These are phyloP conservation scores for Alternaria consortialis DNA, from an alignment of 2,329 filamentous ascomycete species.

Conservation along the genomic window DNA sequence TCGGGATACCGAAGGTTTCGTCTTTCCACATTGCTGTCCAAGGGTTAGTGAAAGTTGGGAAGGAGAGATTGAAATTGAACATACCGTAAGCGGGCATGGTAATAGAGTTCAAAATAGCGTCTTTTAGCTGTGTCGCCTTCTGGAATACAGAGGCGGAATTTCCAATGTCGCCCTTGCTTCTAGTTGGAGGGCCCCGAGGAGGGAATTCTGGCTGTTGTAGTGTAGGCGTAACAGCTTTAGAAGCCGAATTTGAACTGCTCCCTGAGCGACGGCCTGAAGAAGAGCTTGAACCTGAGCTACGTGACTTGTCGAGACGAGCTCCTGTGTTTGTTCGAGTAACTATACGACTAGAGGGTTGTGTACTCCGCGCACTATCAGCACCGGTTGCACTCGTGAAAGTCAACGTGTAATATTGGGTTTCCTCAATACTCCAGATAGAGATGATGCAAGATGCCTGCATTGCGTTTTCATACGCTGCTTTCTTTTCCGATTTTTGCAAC, in stretches of 20 bases:
- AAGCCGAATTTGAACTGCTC: slow-evolving; percentile 45
- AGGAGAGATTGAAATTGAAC: slow-evolving; percentile 6
- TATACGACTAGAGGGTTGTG: slow-evolving; percentile 48
- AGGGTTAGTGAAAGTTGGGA: background rate
- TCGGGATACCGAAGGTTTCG: slow-evolving; percentile 76
- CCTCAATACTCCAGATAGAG: slow-evolving; percentile 75
- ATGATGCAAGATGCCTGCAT: slow-evolving; percentile 78
- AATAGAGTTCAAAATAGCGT: slow-evolving; percentile 78
- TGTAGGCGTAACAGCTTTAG: slow-evolving; percentile 61
- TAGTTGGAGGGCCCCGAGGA: slow-evolving; percentile 71
- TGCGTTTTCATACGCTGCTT: slow-evolving; percentile 37
- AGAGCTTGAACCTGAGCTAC: slow-evolving; percentile 52
- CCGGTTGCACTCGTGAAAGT: slow-evolving; percentile 71
- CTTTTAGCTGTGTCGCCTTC: slow-evolving; percentile 78
- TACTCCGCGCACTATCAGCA: slow-evolving; percentile 19
- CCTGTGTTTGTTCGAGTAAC: slow-evolving; percentile 54
- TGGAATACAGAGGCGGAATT: slow-evolving; percentile 72
- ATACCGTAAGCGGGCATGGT: slow-evolving; percentile 72
- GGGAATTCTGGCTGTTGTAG: slow-evolving; percentile 70
- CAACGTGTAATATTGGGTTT: slow-evolving; percentile 74
- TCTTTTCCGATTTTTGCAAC: slow-evolving; percentile 26
- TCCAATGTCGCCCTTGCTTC: slow-evolving; percentile 57
- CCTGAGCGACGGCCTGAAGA: slow-evolving; percentile 48
- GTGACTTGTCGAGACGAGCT: slow-evolving; percentile 42
- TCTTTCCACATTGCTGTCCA: slow-evolving; percentile 78